Base-by-base conservation (phyloP, 176 grass and related monocot species). In the Musa itinerans region DNA sequence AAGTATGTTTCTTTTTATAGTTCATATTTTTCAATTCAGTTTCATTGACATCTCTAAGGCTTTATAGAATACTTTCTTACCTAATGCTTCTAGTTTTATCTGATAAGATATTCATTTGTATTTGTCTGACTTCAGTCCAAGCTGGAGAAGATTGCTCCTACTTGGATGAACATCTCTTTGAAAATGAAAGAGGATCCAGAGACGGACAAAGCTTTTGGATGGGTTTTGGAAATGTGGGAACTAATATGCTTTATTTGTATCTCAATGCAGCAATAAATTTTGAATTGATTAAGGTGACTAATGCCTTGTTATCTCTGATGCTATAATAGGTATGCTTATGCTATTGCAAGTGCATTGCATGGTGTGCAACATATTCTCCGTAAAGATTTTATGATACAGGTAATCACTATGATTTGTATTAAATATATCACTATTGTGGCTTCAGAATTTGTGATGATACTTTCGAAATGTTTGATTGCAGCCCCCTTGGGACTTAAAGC, bases 381-480 rank as follows among this genome's bases (percentile, higher is more conserved):
- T 78, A 94, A 95, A 89, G 88, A 99, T 86, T 99, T 99, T 83
- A 99, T 99, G 96, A 99, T 94, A 89, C 96, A 99, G 91, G 96
- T 99, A 62, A 74, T 53, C 59, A 73, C 5, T 66, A 82, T 64
- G 82, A 0, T 61, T 54, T 55, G 25, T 7, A 54, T 11, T 2
- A 73, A 54, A 50, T 26, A 26, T 26, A 23, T 53, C 21, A 23
- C 51, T 26, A 8, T 15, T 55, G 15, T 59, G 54, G 2, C 16
- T 27, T 16, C 2, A 11, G 2, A 74, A 19, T 1, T 16, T 56
- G 29, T 70, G 25, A 70, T 70, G 52, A 74, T 56, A 57, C 52
- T 16, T 29, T 56, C 24, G 1, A 71, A 78, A 20, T 57, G 83
- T 27, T 73, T 73, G 11, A 84, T 80, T 86, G 82, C 86, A 99